Evolutionary conservation across 306 rosid genomes (phyloP).

Genomic region (Casuarina cunninghamiana): DNA sequence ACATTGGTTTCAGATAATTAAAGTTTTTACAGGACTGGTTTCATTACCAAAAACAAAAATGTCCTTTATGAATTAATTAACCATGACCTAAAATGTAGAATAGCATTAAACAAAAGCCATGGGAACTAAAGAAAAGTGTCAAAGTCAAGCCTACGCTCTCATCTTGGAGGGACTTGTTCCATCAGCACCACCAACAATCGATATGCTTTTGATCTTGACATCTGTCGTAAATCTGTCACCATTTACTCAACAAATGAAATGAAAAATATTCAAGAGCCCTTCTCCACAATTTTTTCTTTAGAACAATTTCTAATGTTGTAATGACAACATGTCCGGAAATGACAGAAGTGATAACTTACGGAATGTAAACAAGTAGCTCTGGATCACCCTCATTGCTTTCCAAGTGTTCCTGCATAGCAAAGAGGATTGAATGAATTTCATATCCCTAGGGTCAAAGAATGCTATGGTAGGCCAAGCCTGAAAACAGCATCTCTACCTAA

Average conservation of each 20-base stretch:
- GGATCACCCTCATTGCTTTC: conserved; percentile 99
- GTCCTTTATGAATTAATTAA: neutral
- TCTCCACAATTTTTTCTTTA: neutral
- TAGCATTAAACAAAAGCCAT: conserved; percentile 23
- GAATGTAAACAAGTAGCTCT: conserved; percentile 86
- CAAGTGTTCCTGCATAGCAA: conserved; percentile 66
- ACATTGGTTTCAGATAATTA: conserved; percentile 3
- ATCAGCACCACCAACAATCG: conserved; percentile 76
- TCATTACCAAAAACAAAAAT: neutral
- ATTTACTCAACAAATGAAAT: conserved; percentile 7
- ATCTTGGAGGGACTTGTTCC: conserved; percentile 93
- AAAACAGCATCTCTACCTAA: neutral
- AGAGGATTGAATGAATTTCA: conserved; percentile 15
- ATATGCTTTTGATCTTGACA: conserved; percentile 95
- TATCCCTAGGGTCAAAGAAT: neutral
- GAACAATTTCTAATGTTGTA: neutral
- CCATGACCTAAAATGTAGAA: neutral
- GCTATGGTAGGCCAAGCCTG: neutral
- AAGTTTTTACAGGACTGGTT: conserved; percentile 9
- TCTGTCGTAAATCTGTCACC: conserved; percentile 81
- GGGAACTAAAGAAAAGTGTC: conserved; percentile 5
- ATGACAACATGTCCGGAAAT: neutral
- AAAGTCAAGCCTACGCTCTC: conserved; percentile 71
- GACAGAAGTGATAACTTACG: conserved; percentile 44
- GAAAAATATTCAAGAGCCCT: conserved; percentile 15